Base-by-base conservation (phyloP, 768 basidiomycete species). In the Boletus rex-veris region DNA sequence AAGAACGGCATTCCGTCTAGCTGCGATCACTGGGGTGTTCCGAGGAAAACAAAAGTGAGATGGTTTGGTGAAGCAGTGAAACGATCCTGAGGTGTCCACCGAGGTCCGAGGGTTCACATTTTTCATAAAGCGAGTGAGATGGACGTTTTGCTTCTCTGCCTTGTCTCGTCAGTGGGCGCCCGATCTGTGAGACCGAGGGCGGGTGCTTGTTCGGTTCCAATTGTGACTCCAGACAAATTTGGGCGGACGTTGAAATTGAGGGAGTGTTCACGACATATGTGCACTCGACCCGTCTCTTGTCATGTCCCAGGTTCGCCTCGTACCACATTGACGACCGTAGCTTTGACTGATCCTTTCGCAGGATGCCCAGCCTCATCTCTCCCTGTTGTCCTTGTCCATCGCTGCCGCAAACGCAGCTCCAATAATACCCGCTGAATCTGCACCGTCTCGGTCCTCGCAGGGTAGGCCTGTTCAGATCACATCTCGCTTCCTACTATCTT, bases 301-400 rank as follows among this genome's bases (percentile, higher is more conserved):
- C 61, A 62, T 62, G 61, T 63, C 61, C 51, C 61, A 62, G 61
- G 61, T 63, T 35, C 24, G 61, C 50, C 18, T 55, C 21, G 40
- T 10, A 9, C 36, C 5, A 15, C 1, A 16, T 7, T 12, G 2
- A 0, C 21, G 9, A 30, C 2, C 2, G 1, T 16, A 28, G 2
- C 28, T 3, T 45, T 3, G 9, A n/a, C 45, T 44, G 49, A 52
- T 35, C 18, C 21, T 42, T 44, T 33, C 11, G 30, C 8, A 59
- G 58, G 55, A 61, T 59, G 58, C 1, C 36, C 54, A 58, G 21
- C 30, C 52, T 19, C 55, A 55, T 44, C 57, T 57, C 45, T 86
- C 85, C 62, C 74, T 90, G 19, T 78, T 90, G 39, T 88, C 87
- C 7, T 72, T 90, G 50, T 88, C 88, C 55, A 73, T 84, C 37